Percentiles rank a stretch among this genome's conserved stretches.
Evolutionary conservation across 495 filamentous ascomycete species (phyloP).

Genomic region (Bryoglossum gracile): DNA sequence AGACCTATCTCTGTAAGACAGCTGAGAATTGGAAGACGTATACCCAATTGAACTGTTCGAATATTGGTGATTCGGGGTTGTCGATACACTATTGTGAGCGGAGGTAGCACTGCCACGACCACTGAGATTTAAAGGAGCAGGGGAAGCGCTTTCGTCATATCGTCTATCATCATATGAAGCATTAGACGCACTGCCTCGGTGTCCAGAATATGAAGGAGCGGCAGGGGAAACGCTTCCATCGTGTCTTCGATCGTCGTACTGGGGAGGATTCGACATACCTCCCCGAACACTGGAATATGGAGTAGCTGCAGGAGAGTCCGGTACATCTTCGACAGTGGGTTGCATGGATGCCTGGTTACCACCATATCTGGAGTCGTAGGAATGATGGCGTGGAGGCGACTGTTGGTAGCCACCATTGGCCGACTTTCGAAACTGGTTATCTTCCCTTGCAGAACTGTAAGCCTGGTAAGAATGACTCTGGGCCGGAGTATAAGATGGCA

Average conservation of each 20-base stretch:
- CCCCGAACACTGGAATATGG: slow-evolving; percentile 12
- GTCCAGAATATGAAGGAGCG: slow-evolving; percentile 10
- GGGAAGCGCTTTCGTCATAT: slow-evolving; percentile 36
- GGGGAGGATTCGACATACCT: slow-evolving; percentile 3
- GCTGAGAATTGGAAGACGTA: slow-evolving; percentile 9
- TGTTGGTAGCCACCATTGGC: slow-evolving; percentile 6
- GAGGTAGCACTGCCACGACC: slow-evolving; percentile 33
- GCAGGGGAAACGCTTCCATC: slow-evolving; percentile 50
- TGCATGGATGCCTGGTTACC: slow-evolving; percentile 49
- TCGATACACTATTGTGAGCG: slow-evolving; percentile 24
- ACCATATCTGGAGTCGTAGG: slow-evolving; percentile 41
- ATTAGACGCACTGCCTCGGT: slow-evolving; percentile 8
- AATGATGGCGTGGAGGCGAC: slow-evolving; percentile 38
- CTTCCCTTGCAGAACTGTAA: slow-evolving; percentile 14
- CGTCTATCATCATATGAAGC: slow-evolving; percentile 34
- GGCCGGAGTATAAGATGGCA: slow-evolving; percentile 16
- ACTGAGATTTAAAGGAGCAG: slow-evolving; percentile 40
- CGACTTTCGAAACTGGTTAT: slow-evolving; percentile 16
- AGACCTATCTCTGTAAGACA: slow-evolving; percentile 17
- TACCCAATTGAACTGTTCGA: slow-evolving; percentile 18
- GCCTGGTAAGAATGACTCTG: slow-evolving; percentile 13
- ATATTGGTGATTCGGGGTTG: slow-evolving; percentile 9
- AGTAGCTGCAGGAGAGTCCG: slow-evolving; percentile 35
- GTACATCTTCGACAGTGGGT: slow-evolving; percentile 61
- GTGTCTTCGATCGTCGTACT: slow-evolving; percentile 38